A percentile compares a stretch with the other conserved stretches of the same genome.
Conservation (phyloP, 2,329 filamentous ascomycete genomes). For the Fusarium staphyleae region DNA sequence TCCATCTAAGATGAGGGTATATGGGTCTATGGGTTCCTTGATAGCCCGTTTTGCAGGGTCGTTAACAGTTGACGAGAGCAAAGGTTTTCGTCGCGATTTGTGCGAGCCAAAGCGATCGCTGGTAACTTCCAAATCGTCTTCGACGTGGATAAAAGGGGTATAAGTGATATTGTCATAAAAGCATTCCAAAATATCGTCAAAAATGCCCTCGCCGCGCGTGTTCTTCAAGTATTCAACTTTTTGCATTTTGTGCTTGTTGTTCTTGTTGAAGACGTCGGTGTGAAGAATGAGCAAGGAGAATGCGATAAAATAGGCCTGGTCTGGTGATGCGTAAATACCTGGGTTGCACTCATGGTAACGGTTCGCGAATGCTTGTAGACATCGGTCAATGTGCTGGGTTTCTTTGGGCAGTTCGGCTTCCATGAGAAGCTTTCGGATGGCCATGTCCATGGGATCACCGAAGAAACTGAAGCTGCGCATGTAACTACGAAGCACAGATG, state of each 20-base stretch:
- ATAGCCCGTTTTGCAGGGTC: constrained; percentile 64
- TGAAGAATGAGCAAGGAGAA: constrained; percentile 97
- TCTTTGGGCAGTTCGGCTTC: constrained; percentile 96
- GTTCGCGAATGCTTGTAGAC: constrained; percentile 92
- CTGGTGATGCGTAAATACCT: constrained; percentile 87
- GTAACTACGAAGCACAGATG: constrained; percentile 86
- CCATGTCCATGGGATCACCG: constrained; percentile 97
- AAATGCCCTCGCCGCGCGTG: constrained; percentile 88
- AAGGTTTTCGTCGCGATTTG: constrained; percentile 73
- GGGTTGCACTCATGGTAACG: constrained; percentile 98
- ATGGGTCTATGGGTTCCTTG: constrained; percentile 92
- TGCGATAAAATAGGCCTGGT: constrained; percentile 97
- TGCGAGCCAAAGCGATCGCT: constrained; percentile 74
- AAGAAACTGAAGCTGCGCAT: constrained; percentile 97
- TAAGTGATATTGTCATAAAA: constrained; percentile 99
- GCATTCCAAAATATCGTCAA: constrained; percentile 90
- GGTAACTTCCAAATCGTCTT: constrained; percentile 85
- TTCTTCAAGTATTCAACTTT: constrained; percentile 96
- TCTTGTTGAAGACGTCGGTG: constrained; percentile 99
- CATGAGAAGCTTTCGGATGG: constrained; percentile 93
- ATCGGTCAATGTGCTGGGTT: constrained; percentile 96
- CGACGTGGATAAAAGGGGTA: constrained; percentile 96
- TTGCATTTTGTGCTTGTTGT: constrained; percentile 99
- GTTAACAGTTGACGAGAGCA: constrained; percentile 68
- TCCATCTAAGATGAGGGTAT: constrained; percentile 89